These are phyloP conservation scores for Erodium moschatum DNA, from an alignment of 441 rosid species.

Conservation along the genomic window DNA sequence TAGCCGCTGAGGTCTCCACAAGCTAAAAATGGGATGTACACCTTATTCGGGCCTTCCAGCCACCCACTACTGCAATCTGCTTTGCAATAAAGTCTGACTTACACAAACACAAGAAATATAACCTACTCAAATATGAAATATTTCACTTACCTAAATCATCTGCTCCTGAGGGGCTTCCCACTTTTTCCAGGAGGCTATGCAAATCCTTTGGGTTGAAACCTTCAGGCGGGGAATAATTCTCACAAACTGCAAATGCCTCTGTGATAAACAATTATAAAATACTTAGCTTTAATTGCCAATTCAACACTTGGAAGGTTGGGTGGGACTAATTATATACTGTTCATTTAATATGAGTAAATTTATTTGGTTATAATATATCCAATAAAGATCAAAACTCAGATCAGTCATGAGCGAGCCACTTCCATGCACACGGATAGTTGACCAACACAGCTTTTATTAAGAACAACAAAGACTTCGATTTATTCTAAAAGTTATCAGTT, in stretches of 20 bases:
- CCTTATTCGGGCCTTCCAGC: conserved; percentile 46
- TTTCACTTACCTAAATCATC: conserved; percentile 59
- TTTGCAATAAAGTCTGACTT: conserved; percentile 3
- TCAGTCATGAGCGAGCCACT: neutral
- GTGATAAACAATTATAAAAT: conserved; percentile 20
- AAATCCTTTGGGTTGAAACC: conserved; percentile 78
- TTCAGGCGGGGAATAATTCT: conserved; percentile 82
- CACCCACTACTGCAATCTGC: conserved; percentile 91
- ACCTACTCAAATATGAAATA: neutral
- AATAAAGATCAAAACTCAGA: neutral
- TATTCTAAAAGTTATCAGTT: neutral
- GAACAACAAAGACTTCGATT: neutral
- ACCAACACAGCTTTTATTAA: neutral
- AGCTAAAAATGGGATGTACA: conserved; percentile 84
- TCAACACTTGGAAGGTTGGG: neutral
- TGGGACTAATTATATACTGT: neutral
- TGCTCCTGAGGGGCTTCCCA: conserved; percentile 87
- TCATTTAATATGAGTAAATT: neutral
- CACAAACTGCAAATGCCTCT: conserved; percentile 98
- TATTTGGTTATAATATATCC: neutral
- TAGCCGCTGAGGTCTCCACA: conserved; percentile 56
- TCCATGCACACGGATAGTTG: neutral
- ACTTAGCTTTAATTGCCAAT: conserved; percentile 15
- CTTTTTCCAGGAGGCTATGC: conserved; percentile 75
- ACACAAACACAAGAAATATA: too few relatives aligned